Evolutionary conservation across 1,139 yeast species (phyloP).

Genomic region (Debaryomycetaceae sp.): DNA sequence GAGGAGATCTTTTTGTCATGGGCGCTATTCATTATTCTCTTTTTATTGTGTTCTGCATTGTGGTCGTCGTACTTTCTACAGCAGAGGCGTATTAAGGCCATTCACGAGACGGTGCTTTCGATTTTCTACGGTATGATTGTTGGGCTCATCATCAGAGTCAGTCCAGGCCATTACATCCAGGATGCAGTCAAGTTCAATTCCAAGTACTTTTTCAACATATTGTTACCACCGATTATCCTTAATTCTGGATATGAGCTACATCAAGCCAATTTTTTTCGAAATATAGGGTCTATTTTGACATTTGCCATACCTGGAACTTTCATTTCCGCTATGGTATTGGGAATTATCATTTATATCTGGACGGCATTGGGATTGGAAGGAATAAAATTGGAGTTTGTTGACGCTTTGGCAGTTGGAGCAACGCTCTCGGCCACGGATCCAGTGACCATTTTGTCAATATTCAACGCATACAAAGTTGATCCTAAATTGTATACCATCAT

Average conservation of each 20-base stretch:
- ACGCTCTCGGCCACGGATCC: conserved; percentile 98
- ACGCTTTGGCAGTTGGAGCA: conserved; percentile 96
- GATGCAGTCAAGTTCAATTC: conserved; percentile 95
- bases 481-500: conserved; percentile 95
- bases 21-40: conserved; percentile 87
- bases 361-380: conserved; percentile 90
- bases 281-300: conserved; percentile 84
- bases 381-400: conserved; percentile 84
- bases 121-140: conserved; percentile 97
- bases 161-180: conserved; percentile 96
- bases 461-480: conserved; percentile 96
- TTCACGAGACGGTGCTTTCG: conserved; percentile 94
- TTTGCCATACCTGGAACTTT: conserved; percentile 98
- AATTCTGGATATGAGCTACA: conserved; percentile 96
- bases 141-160: conserved; percentile 81
- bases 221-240: conserved; percentile 92
- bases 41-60: conserved; percentile 78
- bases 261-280: conserved; percentile 91
- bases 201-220: conserved; percentile 87
- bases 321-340: conserved; percentile 84
- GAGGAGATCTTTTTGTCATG: conserved; percentile 96
- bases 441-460: conserved; percentile 91
- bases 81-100: conserved; percentile 85
- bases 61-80: conserved; percentile 96
- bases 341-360: conserved; percentile 83